phyloP scores from a whole-genome alignment of 1,284 basidiomycete genomes.

The Exobasidium cylindrosporum region DNA sequence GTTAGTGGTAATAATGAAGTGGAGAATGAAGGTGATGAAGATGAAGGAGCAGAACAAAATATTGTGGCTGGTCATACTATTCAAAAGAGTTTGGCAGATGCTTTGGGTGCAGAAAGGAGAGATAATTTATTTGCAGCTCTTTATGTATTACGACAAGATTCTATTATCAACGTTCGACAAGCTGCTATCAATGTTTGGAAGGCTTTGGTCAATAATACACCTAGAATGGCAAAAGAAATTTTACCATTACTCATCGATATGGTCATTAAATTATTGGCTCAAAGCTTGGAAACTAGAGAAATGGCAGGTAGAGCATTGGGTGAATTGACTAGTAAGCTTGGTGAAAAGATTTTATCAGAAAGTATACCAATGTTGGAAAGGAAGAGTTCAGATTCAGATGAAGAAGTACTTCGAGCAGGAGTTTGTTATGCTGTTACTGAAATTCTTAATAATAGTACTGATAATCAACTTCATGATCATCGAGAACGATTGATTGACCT shows the following conservation, averaged over 20 bases:
- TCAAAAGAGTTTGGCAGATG: constrained; percentile 77
- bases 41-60: constrained; percentile 61
- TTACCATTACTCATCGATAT: constrained; percentile 65
- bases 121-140: constrained; percentile 86
- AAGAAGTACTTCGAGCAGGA: constrained; percentile 76
- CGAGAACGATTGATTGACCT: constrained; percentile 80
- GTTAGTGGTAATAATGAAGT: constrained; percentile 86
- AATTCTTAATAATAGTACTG: constrained; percentile 82
- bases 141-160: constrained; percentile 91
- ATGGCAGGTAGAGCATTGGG: constrained; percentile 59
- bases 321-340: constrained; percentile 92
- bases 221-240: constrained; percentile 78
- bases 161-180: constrained; percentile 83
- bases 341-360: constrained; percentile 84
- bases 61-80: constrained; percentile 60
- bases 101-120: constrained; percentile 81
- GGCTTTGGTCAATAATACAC: constrained; percentile 78
- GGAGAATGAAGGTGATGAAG: constrained; percentile 57
- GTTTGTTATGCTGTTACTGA: constrained; percentile 84
- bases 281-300: constrained; percentile 84
- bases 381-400: constrained; percentile 65
- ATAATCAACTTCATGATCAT: constrained; percentile 79
- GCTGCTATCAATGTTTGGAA: constrained; percentile 98
- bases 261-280: constrained; percentile 70
- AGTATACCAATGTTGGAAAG: constrained; percentile 73